These are phyloP conservation scores for Trametes villosa DNA, from an alignment of 768 basidiomycete genomes.

Conservation along the genomic window DNA sequence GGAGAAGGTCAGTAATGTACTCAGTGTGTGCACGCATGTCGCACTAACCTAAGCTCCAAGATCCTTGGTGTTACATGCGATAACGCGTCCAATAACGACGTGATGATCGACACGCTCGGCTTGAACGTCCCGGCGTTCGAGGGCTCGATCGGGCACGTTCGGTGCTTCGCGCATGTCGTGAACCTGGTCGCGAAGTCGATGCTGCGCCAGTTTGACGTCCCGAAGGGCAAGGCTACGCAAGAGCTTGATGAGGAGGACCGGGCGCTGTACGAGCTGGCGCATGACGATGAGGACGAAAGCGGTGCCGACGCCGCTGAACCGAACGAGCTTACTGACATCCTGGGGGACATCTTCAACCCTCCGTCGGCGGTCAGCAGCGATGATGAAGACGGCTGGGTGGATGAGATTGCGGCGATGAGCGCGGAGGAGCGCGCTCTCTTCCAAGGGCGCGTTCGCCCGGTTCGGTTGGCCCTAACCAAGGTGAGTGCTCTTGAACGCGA, in stretches of 20 bases:
- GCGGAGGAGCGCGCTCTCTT: conserved; percentile 24
- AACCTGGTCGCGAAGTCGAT: conserved; percentile 42
- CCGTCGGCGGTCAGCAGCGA: conserved; percentile 8
- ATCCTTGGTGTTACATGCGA: conserved; percentile 41
- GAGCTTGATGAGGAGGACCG: conserved; percentile 1
- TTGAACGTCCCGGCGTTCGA: conserved; percentile 24
- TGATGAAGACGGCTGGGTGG: conserved; percentile 31
- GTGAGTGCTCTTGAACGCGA: conserved; percentile 22
- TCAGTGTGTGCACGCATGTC: not conserved
- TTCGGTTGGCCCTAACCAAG: conserved; percentile 39
- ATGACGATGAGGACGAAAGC: not conserved
- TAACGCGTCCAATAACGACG: conserved; percentile 43
- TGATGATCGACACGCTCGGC: conserved; percentile 37
- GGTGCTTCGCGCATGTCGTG: conserved; percentile 46
- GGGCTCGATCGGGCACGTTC: conserved; percentile 33
- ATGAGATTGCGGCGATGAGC: conserved; percentile 27
- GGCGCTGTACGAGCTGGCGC: not conserved
- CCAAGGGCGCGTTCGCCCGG: conserved; percentile 26
- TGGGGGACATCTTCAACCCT: not conserved
- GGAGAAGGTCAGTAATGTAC: conserved; percentile 34
- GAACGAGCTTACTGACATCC: no score
- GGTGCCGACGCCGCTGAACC: not conserved
- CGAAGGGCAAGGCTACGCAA: conserved; percentile 11
- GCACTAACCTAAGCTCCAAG: conserved; percentile 21
- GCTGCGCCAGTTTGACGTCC: conserved; percentile 39